Evolutionary conservation across 2,329 filamentous ascomycete genomes (phyloP).

Genomic region (Stagonosporopsis rhizophila): DNA sequence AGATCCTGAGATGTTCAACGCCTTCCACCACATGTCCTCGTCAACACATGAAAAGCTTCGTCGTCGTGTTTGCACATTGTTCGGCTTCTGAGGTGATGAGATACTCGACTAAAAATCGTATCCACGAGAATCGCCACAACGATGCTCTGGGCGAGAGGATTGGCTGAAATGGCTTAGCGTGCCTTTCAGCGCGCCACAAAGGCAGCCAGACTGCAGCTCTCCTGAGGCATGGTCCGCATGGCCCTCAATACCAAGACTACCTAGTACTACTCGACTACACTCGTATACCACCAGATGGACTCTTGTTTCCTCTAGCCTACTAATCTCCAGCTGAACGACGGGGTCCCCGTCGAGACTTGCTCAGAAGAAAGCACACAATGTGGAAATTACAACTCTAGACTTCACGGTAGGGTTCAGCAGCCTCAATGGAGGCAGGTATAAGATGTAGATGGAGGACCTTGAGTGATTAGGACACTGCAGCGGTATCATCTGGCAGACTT

Average conservation of each 20-base stretch:
- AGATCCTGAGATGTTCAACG: background rate
- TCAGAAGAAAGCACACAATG: conserved; percentile 4
- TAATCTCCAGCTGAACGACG: conserved; percentile 11
- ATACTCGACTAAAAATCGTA: background rate
- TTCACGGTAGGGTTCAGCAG: background rate
- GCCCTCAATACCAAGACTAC: conserved; percentile 7
- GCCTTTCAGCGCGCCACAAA: conserved; percentile 5
- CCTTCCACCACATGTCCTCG: background rate
- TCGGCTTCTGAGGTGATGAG: background rate
- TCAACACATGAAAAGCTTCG: too few species aligned
- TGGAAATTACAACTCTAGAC: conserved; percentile 10
- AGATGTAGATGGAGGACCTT: background rate
- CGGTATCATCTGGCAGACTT: background rate
- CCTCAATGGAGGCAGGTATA: conserved; percentile 2
- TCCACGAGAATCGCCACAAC: background rate
- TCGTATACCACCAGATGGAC: background rate
- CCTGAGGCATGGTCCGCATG: background rate
- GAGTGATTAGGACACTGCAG: background rate
- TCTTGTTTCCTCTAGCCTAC: conserved; percentile 6
- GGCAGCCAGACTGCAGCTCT: conserved; percentile 2
- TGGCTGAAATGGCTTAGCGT: conserved; percentile 1
- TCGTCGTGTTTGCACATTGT: background rate
- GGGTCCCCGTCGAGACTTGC: conserved; percentile 4
- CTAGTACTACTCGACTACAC: background rate
- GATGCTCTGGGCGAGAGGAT: background rate